A percentile compares a stretch with the other conserved stretches of the same genome.
Conservation (phyloP, 1,139 yeast species). For the Suhomyces bolitotheri region DNA sequence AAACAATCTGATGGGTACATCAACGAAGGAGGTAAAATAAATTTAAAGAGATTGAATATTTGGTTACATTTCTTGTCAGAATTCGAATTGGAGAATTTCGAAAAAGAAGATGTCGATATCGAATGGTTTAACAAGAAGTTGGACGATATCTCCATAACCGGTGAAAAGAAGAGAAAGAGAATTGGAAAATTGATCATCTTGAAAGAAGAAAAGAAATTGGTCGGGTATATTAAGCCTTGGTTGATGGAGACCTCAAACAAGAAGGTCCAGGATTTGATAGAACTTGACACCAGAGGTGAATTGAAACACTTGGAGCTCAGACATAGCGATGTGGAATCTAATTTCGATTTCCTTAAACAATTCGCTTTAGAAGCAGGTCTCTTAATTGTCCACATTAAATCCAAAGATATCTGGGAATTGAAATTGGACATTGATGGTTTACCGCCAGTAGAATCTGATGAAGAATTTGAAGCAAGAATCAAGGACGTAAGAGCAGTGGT, state of each 20-base stretch:
- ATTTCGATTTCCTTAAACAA: slow-evolving; percentile 59
- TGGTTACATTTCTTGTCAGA: slow-evolving; percentile 73
- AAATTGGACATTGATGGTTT: slow-evolving; percentile 76
- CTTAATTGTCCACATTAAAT: slow-evolving; percentile 60
- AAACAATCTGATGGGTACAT: slow-evolving; percentile 79
- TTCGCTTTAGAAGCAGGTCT: slow-evolving; percentile 69
- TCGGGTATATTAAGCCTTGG: slow-evolving; percentile 69
- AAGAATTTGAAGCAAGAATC: slow-evolving; percentile 56
- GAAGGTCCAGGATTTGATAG: slow-evolving; percentile 30
- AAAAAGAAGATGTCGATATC: slow-evolving; percentile 76
- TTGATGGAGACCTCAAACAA: slow-evolving; percentile 44
- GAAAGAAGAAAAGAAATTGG: slow-evolving; percentile 69
- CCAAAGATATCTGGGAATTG: slow-evolving; percentile 54
- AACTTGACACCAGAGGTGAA: slow-evolving; percentile 43
- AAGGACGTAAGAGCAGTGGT: slow-evolving; percentile 45
- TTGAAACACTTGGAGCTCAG: slow-evolving; percentile 53
- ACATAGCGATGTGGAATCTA: slow-evolving; percentile 46
- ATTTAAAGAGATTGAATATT: slow-evolving; percentile 64
- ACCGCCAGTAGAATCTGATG: slow-evolving; percentile 61
- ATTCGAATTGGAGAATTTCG: slow-evolving; percentile 81
- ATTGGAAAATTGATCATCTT: slow-evolving; percentile 67
- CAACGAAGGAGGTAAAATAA: slow-evolving; percentile 79
- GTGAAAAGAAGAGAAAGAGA: slow-evolving; percentile 65
- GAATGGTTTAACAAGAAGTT: slow-evolving; percentile 90
- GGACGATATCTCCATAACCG: slow-evolving; percentile 74